Conservation (phyloP, 1,139 yeast species). For the Pichia sp. region DNA sequence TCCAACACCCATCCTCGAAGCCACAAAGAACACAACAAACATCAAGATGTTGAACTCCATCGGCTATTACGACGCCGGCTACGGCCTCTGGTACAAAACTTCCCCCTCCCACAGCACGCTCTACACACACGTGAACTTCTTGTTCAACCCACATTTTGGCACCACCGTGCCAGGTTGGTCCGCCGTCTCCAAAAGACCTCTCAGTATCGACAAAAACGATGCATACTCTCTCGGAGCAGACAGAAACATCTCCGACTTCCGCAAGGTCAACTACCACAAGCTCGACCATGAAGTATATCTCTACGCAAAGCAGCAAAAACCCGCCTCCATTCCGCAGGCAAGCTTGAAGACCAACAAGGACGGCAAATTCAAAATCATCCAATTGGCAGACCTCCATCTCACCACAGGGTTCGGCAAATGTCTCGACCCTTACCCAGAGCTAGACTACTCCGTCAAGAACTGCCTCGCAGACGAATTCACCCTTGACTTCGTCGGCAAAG, state of each 20-base stretch:
- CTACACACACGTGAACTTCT: constrained; percentile 29
- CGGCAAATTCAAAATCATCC: constrained; percentile 68
- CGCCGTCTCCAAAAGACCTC: constrained; percentile 4
- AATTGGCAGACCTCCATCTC: constrained; percentile 83
- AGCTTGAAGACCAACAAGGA: constrained; percentile 23
- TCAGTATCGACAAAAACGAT: constrained; percentile 3
- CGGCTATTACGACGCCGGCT: constrained; percentile 30
- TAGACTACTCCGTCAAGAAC: constrained; percentile 31
- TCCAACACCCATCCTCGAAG: constrained; percentile 1
- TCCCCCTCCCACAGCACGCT: constrained; percentile 28
- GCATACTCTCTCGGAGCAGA: constrained; percentile 1
- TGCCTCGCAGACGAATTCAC: constrained; percentile 80
- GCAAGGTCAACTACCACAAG: constrained; percentile 15
- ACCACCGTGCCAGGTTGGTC: constrained; percentile 79
- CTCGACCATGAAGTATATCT: constrained; percentile 25
- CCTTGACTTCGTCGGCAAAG: constrained; percentile 51
- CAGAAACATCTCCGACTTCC: constrained; percentile 2
- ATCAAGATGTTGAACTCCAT: neutral
- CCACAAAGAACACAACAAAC: neutral
- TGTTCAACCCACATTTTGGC: constrained; percentile 68
- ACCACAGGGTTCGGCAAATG: constrained; percentile 75
- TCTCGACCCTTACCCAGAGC: constrained; percentile 57
- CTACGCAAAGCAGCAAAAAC: constrained; percentile 24
- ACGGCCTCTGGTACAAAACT: constrained; percentile 48
- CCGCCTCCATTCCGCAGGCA: constrained; percentile 23